Base-by-base conservation (phyloP, 208 protist genomes). In the Crithidia brevicula region DNA sequence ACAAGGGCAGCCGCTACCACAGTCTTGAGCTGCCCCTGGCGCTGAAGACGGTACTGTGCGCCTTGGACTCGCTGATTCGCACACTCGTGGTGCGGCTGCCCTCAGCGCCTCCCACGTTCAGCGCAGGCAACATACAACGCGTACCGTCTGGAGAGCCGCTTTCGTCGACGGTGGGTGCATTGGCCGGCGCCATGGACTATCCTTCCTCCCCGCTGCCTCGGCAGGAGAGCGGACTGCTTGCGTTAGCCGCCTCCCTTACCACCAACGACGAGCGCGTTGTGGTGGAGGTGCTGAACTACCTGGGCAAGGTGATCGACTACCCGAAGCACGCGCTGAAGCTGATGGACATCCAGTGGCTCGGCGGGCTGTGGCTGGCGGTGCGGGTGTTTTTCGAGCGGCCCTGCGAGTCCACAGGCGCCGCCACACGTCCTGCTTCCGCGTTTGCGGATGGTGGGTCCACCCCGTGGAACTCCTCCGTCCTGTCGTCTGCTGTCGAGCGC, bases 301-400 rank as follows among this genome's bases (percentile, higher is more conserved):
- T 97, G 13, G 86, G 93, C 61, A 92, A 91, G 72, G 77, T 97
- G 53, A 73, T 91, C 18, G 92, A 92, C 63, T 71, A 87, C 53
- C 57, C 69, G 22, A 66, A 73, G 43, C 94, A 92, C 74, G 87
- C 68, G 10, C 58, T 81, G 58, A 82, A 76, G 43, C 77, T 97
- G 33, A 71, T 93, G 30, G 67, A 62, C 30, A 81, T 82, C 52
- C 76, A 79, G 27, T 97, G 92, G 89, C 73, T 97, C n/a, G 74
- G 74, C 11, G 94, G 89, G 69, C 70, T 97, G 42, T 95, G 89
- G 88, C 47, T 23, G n/a, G 82, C 86, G 15, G 77, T 91, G 30
- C 58, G 69, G 23, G 69, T 74, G 6, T 77, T 93, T 34, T 52
- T 93, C 51, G 72, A 60, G 43, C 43, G 46, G 28, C 71, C 57